Base-by-base conservation (phyloP, 345 rosid species). In the Populus pruinosa region DNA sequence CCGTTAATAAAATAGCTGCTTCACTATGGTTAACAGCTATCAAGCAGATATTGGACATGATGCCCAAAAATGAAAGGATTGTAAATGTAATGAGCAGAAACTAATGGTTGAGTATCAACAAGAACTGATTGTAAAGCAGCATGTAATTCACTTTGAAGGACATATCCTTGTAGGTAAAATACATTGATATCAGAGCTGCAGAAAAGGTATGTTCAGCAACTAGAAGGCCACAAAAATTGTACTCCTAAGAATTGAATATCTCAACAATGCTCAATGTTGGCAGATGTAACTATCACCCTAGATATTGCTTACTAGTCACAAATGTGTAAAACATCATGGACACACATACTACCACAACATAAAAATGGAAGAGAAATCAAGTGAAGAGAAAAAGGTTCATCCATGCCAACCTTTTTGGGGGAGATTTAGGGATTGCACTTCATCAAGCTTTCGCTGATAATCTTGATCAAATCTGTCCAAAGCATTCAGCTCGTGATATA, bases 381-480 rank as follows among this genome's bases (percentile, higher is more conserved):
- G 38, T 8, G 21, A 12, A 33, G 23, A 17, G 43, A 21, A 47
- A 43, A 65, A 65, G 29, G 23, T 21, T 36, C 14, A 35, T 35
- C 70, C 33, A 61, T 25, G 66, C 86, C 6, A 79, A 91, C 96
- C 93, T 88, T 63, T 87, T 74, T 82, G 78, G 59, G 89, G 82
- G 29, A 89, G 90, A 76, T 89, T 71, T 38, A 86, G 80, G 77
- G 84, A 85, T 77, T 89, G 87, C 75, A 77, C 78, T 85, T 93
- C 97, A 65, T 85, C 88, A 61, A 81, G 80, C 80, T 83, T 93
- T 50, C 71, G 87, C 49, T 66, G 84, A 73, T 83, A 90, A 84
- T 90, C 90, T 79, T 83, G 89, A 76, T 90, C 92, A 63, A 93
- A 88, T 82, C 87, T 87, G 81, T 93, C 94, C 86, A 93, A 78